phyloP scores from a whole-genome alignment of 306 rosid species.

The Alnus glutinosa region DNA sequence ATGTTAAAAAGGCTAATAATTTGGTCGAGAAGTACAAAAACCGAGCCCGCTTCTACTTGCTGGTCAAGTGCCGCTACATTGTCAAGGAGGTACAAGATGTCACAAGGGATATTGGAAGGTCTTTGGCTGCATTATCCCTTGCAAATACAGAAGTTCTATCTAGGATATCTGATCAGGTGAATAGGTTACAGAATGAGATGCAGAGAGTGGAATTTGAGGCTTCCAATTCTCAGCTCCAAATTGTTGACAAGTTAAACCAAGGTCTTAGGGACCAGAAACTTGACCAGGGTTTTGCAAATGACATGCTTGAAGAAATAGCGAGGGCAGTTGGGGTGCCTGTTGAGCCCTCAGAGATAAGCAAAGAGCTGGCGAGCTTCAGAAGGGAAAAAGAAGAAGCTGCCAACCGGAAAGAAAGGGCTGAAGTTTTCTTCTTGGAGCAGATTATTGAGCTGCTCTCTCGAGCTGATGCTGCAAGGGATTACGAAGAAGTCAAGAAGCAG shows the following conservation, averaged over 20 bases:
- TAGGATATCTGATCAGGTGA: conserved; percentile 73
- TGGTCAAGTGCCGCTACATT: conserved; percentile 66
- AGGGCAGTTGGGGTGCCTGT: conserved; percentile 83
- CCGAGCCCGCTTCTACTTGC: conserved; percentile 64
- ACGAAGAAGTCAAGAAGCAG: conserved; percentile 69
- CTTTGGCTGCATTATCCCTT: conserved; percentile 56
- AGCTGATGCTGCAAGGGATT: conserved; percentile 88
- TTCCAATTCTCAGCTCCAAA: conserved; percentile 58
- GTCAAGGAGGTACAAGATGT: conserved; percentile 74
- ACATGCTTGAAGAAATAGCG: conserved; percentile 67
- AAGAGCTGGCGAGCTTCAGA: conserved; percentile 72
- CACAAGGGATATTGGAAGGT: conserved; percentile 70
- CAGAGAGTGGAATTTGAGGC: conserved; percentile 81
- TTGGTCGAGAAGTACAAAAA: conserved; percentile 69
- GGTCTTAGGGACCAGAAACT: conserved; percentile 68
- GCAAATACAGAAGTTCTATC: conserved; percentile 65
- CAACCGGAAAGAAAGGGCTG: conserved; percentile 63
- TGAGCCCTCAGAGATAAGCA: conserved; percentile 77
- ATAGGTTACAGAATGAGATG: conserved; percentile 70
- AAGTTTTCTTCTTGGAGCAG: conserved; percentile 67
- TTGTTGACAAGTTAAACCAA: conserved; percentile 63
- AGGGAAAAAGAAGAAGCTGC: conserved; percentile 83
- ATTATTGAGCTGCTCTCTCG: conserved; percentile 75
- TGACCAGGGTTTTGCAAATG: conserved; percentile 76
- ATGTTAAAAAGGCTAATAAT: conserved; percentile 65